Evolutionary conservation across 495 filamentous ascomycete genomes (phyloP).

Genomic region (Hyaloscypha variabilis): DNA sequence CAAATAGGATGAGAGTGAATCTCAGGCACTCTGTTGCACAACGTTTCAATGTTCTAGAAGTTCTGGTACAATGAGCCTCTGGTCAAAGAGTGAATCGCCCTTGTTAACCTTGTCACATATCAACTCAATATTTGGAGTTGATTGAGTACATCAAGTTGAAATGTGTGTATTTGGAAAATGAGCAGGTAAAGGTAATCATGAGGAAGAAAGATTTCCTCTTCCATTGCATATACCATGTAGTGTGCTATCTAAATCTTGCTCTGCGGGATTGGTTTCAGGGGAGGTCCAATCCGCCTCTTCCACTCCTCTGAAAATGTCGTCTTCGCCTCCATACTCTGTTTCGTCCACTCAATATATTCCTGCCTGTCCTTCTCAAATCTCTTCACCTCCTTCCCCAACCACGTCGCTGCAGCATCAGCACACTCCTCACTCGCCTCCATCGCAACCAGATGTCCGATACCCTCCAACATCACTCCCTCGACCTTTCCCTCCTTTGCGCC

Average conservation of each 20-base stretch:
- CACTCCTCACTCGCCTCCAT: conserved; percentile 74
- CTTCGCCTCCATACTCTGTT: conserved; percentile 53
- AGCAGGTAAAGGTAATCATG: conserved; percentile 2
- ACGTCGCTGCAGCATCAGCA: conserved; percentile 62
- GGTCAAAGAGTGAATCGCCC: too few relatives aligned
- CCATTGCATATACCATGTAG: neutral
- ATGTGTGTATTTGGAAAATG: too few relatives aligned
- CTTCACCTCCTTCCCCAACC: conserved; percentile 63
- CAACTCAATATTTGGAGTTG: too few relatives aligned
- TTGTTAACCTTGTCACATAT: too few relatives aligned
- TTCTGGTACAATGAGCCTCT: too few relatives aligned
- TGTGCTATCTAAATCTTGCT: conserved; percentile 25
- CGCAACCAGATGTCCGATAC: conserved; percentile 79
- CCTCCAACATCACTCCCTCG: conserved; percentile 63
- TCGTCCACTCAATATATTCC: conserved; percentile 58
- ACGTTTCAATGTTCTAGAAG: too few relatives aligned
- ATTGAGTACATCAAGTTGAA: too few relatives aligned
- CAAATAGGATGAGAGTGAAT: too few relatives aligned
- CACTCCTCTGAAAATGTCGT: conserved; percentile 59
- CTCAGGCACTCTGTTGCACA: too few relatives aligned
- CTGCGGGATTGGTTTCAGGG: conserved; percentile 7
- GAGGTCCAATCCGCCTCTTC: conserved; percentile 35
- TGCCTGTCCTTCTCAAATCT: conserved; percentile 67
- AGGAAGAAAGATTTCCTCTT: neutral
- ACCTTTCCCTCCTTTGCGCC: conserved; percentile 70